Evolutionary conservation across 441 rosid genomes (phyloP).

Genomic region (Jatropha podagrica): DNA sequence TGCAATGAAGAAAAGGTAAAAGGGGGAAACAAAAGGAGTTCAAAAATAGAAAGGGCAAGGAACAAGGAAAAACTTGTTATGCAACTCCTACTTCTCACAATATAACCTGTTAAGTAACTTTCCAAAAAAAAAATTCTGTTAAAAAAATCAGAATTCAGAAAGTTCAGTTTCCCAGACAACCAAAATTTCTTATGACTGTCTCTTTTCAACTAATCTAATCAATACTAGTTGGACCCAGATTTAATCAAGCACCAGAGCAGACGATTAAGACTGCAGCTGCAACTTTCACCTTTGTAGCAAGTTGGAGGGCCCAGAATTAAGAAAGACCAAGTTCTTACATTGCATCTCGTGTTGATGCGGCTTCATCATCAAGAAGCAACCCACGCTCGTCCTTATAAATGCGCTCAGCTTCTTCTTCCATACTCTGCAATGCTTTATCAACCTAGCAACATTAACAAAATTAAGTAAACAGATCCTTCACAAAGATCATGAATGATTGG

Average conservation of each 20-base stretch:
- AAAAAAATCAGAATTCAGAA: background rate
- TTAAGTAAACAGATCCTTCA: slow-evolving; percentile 3
- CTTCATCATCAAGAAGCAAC: slow-evolving; percentile 85
- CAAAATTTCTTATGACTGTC: too few relatives aligned
- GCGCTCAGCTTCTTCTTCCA: slow-evolving; percentile 92
- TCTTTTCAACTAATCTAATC: background rate
- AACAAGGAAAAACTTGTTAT: background rate
- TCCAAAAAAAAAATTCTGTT: background rate
- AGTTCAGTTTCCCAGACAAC: background rate
- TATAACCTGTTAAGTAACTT: background rate
- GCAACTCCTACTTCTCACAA: background rate
- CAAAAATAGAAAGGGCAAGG: background rate
- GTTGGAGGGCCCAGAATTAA: background rate
- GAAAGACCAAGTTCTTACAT: slow-evolving; percentile 55
- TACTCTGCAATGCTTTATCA: slow-evolving; percentile 84
- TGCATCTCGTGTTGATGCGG: slow-evolving; percentile 96
- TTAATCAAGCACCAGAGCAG: background rate
- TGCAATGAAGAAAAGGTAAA: slow-evolving; percentile 25
- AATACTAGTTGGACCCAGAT: background rate
- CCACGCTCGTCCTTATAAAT: slow-evolving; percentile 84
- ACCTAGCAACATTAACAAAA: slow-evolving; percentile 47
- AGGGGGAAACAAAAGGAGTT: background rate
- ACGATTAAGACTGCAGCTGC: background rate
- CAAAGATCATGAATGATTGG: background rate
- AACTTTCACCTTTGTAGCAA: background rate